phyloP scores from a whole-genome alignment of 495 filamentous ascomycete genomes.

The Letharia columbiana region DNA sequence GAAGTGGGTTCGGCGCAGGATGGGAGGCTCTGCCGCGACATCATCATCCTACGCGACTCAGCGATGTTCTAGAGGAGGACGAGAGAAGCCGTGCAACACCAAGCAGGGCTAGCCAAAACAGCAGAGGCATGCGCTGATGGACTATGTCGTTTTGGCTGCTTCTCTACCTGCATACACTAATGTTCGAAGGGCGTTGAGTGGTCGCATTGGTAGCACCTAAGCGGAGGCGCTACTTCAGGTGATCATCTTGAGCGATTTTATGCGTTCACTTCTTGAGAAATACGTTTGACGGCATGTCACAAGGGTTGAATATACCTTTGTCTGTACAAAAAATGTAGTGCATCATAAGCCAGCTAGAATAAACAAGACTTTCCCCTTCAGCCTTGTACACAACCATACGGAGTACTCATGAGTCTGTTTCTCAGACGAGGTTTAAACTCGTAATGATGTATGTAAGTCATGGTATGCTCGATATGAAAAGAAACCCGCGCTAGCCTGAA shows the following conservation, averaged over 20 bases:
- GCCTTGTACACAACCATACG: background rate
- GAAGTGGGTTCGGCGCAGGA: constrained; percentile 54
- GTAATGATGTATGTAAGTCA: background rate
- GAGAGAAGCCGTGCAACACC: constrained; percentile 51
- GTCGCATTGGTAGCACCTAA: background rate
- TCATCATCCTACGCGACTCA: constrained; percentile 88
- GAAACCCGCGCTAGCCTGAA: background rate
- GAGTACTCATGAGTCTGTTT: background rate
- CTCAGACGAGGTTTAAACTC: background rate
- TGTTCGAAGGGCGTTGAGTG: background rate
- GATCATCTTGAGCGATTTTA: background rate
- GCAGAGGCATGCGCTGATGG: constrained; percentile 28
- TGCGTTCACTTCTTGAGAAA: background rate
- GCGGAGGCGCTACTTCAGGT: background rate
- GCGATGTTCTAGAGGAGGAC: constrained; percentile 80
- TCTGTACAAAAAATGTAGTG: background rate
- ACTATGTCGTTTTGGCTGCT: background rate
- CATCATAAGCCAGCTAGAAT: background rate
- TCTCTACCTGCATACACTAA: background rate
- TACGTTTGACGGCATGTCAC: background rate
- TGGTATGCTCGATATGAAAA: background rate
- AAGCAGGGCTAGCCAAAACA: constrained; percentile 44
- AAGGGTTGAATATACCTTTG: background rate
- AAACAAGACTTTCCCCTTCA: background rate
- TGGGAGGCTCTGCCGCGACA: constrained; percentile 78